A percentile compares a stretch with the other conserved stretches of the same genome.
Evolutionary conservation across 2,329 filamentous ascomycete species (phyloP).

Genomic region (Colletotrichum truncatum): DNA sequence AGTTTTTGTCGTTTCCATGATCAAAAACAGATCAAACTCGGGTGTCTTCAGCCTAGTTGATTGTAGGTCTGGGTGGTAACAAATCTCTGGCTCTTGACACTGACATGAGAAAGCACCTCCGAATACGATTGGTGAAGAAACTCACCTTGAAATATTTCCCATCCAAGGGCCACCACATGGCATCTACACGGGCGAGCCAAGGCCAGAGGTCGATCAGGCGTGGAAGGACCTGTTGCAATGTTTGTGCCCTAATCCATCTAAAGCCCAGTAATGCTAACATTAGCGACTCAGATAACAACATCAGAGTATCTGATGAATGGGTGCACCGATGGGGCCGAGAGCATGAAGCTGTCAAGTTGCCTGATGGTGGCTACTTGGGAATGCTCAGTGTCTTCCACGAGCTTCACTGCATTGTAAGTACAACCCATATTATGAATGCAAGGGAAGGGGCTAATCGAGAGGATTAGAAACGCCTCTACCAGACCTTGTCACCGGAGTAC

Average conservation of each 20-base stretch:
- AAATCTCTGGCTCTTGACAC: no score
- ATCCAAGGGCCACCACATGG: slow-evolving; percentile 28
- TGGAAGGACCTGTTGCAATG: slow-evolving; percentile 27
- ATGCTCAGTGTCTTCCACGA: slow-evolving; percentile 29
- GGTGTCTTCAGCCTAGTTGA: slow-evolving; percentile 22
- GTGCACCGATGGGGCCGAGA: slow-evolving; percentile 24
- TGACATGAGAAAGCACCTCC: slow-evolving; percentile 13
- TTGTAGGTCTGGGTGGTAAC: background rate
- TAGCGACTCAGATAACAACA: slow-evolving; percentile 11
- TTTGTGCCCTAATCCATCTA: background rate
- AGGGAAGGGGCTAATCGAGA: background rate
- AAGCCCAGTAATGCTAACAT: background rate
- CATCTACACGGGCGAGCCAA: slow-evolving; percentile 22
- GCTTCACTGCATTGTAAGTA: slow-evolving; percentile 23
- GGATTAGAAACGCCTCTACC: slow-evolving; percentile 23
- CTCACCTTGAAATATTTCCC: slow-evolving; percentile 21
- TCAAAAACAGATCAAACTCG: background rate
- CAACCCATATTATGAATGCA: background rate
- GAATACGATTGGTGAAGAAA: slow-evolving; percentile 4
- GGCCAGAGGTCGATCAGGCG: slow-evolving; percentile 24
- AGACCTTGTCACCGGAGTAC: slow-evolving; percentile 22
- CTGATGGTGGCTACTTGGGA: slow-evolving; percentile 27
- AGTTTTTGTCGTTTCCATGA: background rate
- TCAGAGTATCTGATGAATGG: slow-evolving; percentile 25
- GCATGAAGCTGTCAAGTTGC: slow-evolving; percentile 25